Percentiles rank a stretch among this genome's conserved stretches.
Evolutionary conservation across 2,329 filamentous ascomycete genomes (phyloP).

Genomic region (Chaetomiaceae sp.): DNA sequence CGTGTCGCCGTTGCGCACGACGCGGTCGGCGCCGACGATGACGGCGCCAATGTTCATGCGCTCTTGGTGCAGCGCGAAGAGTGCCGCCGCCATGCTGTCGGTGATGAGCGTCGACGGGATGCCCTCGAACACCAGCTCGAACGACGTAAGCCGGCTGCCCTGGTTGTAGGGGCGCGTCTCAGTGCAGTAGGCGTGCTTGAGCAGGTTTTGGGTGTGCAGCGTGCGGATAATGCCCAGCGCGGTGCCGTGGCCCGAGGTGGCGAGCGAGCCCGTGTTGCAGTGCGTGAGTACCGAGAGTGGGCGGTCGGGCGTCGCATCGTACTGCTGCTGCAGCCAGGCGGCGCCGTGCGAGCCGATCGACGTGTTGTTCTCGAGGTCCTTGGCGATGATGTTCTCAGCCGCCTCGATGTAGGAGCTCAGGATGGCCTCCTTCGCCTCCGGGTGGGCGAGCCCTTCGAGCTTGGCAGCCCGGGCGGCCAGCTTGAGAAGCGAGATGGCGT

Average conservation of each 20-base stretch:
- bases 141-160: conserved; percentile 88
- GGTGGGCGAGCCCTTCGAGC: conserved; percentile 33
- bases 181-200: conserved; percentile 88
- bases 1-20: conserved; percentile 94
- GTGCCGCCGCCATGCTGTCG: conserved; percentile 90
- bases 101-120: conserved; percentile 91
- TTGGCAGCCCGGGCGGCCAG: conserved; percentile 50
- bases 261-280: conserved; percentile 95
- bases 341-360: conserved; percentile 80
- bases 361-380: conserved; percentile 83
- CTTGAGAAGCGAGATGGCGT: conserved; percentile 80
- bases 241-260: conserved; percentile 96
- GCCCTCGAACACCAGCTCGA: conserved; percentile 88
- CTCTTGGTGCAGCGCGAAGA: conserved; percentile 62
- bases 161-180: conserved; percentile 98
- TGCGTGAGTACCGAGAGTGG: conserved; percentile 84
- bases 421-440: conserved; percentile 49
- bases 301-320: conserved; percentile 42
- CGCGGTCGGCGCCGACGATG: conserved; percentile 89
- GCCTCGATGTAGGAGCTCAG: conserved; percentile 67
- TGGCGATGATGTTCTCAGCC: conserved; percentile 79
- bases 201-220: conserved; percentile 58
- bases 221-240: conserved; percentile 90
- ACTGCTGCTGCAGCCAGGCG: conserved; percentile 69
- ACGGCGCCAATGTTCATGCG: conserved; percentile 73